Evolutionary conservation across 179 eudicot species (phyloP).

Genomic region (Pouteria campechiana): DNA sequence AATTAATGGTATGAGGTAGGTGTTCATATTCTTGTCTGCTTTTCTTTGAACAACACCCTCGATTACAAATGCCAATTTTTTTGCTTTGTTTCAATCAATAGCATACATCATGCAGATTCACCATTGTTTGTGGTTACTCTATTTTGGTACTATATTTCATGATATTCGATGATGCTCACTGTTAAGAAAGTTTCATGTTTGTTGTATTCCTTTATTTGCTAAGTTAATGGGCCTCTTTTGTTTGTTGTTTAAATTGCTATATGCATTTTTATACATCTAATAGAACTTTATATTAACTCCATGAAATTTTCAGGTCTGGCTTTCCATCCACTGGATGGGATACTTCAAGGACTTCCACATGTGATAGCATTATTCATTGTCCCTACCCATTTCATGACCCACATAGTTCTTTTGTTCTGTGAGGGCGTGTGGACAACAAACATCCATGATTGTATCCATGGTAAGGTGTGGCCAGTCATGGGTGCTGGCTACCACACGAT

Average conservation of each 20-base stretch:
- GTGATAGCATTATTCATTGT: constrained; percentile 54
- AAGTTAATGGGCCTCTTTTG: no score
- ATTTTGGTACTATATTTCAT: not conserved
- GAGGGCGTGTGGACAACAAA: constrained; percentile 90
- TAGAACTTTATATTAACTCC: no score
- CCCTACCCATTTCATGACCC: constrained; percentile 55
- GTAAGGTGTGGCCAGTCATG: constrained; percentile 88
- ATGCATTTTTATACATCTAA: no score
- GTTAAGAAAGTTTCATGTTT: no score
- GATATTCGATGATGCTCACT: not conserved
- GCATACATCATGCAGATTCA: no score
- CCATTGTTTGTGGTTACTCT: not conserved
- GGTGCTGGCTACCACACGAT: constrained; percentile 97
- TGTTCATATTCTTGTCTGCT: no score
- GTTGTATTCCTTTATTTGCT: no score
- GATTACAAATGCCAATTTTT: no score
- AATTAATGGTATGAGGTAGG: no score
- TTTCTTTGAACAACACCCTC: no score
- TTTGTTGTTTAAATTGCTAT: no score
- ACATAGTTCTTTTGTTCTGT: constrained; percentile 53
- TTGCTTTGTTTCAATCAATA: no score
- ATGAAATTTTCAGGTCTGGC: constrained; percentile 81
- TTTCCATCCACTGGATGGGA: constrained; percentile 83
- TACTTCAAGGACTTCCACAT: constrained; percentile 81
- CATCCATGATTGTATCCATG: constrained; percentile 82